These are phyloP conservation scores for Sporothrix euskadiensis DNA, from an alignment of 2,329 filamentous ascomycete genomes.

Conservation along the genomic window DNA sequence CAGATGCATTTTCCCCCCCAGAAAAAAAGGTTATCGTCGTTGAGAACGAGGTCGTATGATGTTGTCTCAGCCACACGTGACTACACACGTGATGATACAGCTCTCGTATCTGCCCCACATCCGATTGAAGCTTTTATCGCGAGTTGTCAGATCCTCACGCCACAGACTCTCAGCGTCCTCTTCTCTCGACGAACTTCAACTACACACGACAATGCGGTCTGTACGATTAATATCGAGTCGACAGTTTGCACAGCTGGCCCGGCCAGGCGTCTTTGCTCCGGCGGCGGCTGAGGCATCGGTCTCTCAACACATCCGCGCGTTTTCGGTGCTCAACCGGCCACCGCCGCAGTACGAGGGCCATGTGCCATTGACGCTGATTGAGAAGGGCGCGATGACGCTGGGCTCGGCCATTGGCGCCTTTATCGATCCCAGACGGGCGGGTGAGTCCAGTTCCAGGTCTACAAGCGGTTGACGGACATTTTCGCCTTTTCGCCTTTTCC, in stretches of 20 bases:
- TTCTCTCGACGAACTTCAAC: neutral
- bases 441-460: constrained; percentile 44
- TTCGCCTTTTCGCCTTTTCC: neutral
- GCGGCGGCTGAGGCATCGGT: neutral
- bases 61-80: constrained; percentile 10
- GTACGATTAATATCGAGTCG: constrained; percentile 22
- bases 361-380: constrained; percentile 77
- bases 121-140: constrained; percentile 19
- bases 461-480: neutral
- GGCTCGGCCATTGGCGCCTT: constrained; percentile 65
- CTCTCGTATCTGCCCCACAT: neutral
- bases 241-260: neutral
- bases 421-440: constrained; percentile 76
- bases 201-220: constrained; percentile 22
- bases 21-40: neutral
- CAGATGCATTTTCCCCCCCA: neutral
- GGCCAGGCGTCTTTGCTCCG: neutral
- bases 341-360: constrained; percentile 88
- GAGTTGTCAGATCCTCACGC: constrained; percentile 24
- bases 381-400: constrained; percentile 70
- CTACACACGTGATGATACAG: neutral
- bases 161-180: neutral
- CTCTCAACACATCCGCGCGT: constrained; percentile 41
- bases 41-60: neutral
- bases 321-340: constrained; percentile 84